phyloP scores from a whole-genome alignment of 208 protist genomes.

The Trypanosoma lewisi region DNA sequence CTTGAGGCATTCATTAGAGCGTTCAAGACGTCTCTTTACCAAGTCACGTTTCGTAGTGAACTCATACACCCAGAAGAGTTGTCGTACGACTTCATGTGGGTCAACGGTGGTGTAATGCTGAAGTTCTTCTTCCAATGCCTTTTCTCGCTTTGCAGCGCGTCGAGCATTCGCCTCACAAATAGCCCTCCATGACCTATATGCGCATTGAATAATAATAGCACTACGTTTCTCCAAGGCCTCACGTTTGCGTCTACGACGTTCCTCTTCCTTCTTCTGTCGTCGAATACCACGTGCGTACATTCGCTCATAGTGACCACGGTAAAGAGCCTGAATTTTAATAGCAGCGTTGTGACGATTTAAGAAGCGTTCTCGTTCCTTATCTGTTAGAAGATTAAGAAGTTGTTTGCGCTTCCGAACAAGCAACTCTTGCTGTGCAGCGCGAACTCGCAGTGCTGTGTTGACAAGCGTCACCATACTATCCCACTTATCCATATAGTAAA shows the following conservation, averaged over 20 bases:
- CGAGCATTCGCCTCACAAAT: constrained; percentile 27
- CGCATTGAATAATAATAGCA: constrained; percentile 64
- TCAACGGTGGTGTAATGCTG: constrained; percentile 49
- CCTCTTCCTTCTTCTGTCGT: constrained; percentile 44
- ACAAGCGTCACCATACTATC: constrained; percentile 45
- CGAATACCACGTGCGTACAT: constrained; percentile 57
- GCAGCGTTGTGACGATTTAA: constrained; percentile 41
- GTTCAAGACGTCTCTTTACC: constrained; percentile 33
- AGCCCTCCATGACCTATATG: constrained; percentile 44
- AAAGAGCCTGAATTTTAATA: constrained; percentile 69
- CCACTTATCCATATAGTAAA: constrained; percentile 68
- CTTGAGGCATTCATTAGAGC: constrained; percentile 16
- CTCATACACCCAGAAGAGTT: constrained; percentile 85
- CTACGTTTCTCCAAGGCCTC: constrained; percentile 44
- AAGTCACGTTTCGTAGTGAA: constrained; percentile 39
- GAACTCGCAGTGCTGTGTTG: constrained; percentile 51
- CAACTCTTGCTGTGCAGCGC: constrained; percentile 26
- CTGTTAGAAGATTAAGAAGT: constrained; percentile 42
- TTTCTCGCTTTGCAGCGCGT: constrained; percentile 36
- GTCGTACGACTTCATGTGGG: constrained; percentile 64
- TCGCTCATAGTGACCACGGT: constrained; percentile 79
- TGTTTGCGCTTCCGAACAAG: constrained; percentile 23
- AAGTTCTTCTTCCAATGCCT: constrained; percentile 44
- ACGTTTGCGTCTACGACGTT: constrained; percentile 29
- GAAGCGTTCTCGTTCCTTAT: constrained; percentile 42